Conservation (phyloP, 192 early-diverging fungal species). For the Backusella tarrabulga region DNA sequence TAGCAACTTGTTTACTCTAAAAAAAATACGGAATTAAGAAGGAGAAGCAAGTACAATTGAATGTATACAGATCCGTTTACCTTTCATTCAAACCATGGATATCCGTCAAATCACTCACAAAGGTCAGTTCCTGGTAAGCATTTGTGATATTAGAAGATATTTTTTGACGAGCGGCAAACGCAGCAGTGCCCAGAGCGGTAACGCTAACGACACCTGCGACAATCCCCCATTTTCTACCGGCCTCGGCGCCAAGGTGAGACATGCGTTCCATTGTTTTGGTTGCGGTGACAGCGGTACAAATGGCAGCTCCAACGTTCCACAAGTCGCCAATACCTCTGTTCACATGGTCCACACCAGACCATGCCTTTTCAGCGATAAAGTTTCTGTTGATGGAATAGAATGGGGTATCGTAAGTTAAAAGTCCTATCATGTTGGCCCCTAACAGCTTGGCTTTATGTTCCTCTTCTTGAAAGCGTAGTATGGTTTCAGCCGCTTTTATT, state of each 20-base stretch:
- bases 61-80: slow-evolving; percentile 16
- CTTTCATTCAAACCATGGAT: slow-evolving; percentile 35
- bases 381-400: slow-evolving; percentile 47
- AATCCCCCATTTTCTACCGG: slow-evolving; percentile 37
- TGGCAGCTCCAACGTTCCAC: not conserved
- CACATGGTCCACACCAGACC: slow-evolving; percentile 4
- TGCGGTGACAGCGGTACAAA: not conserved
- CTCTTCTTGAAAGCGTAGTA: slow-evolving; percentile 24
- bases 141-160: slow-evolving; percentile 33
- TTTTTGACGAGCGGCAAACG: slow-evolving; percentile 33
- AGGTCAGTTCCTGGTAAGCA: slow-evolving; percentile 44
- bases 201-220: slow-evolving; percentile 39
- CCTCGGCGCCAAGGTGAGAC: not conserved
- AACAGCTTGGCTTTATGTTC: not conserved
- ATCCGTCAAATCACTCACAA: slow-evolving; percentile 47
- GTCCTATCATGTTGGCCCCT: slow-evolving; percentile 40
- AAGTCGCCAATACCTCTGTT: slow-evolving; percentile 14
- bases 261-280: not conserved
- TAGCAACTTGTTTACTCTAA: slow-evolving; percentile 15
- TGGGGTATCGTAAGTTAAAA: slow-evolving; percentile 55
- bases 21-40: not conserved
- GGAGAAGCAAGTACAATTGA: no score
- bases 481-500: slow-evolving; percentile 46
- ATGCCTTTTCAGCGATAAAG: slow-evolving; percentile 26
- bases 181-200: slow-evolving; percentile 36